These are phyloP conservation scores for Solanum corneliomulleri DNA, from an alignment of 257 asterid genomes.

Conservation along the genomic window DNA sequence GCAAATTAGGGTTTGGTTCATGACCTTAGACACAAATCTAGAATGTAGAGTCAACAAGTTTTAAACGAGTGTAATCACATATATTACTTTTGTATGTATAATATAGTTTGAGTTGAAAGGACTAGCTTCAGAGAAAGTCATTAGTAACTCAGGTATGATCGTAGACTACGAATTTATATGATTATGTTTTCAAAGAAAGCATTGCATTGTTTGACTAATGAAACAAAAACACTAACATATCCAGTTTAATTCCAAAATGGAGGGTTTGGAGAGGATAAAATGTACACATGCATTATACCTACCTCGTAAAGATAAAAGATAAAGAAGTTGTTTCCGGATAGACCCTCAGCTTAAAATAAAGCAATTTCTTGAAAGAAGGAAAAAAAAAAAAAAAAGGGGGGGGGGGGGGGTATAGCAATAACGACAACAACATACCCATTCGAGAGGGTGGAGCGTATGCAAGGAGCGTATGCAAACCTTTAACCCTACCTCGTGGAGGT, in stretches of 20 bases:
- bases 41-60: neutral
- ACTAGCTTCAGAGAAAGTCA: no score
- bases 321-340: neutral
- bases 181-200: neutral
- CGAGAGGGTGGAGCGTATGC: neutral
- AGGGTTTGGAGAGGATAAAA: no score
- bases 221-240: neutral
- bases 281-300: no score
- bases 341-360: neutral
- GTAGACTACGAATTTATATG: neutral
- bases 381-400: fast-evolving
- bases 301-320: neutral
- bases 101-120: neutral
- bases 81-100: neutral
- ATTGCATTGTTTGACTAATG: neutral
- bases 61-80: neutral
- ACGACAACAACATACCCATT: fast-evolving
- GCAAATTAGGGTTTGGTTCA: neutral
- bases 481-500: neutral
- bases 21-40: neutral
- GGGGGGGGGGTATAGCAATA: neutral
- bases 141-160: neutral
- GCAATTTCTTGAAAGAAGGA: no score
- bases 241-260: no score
- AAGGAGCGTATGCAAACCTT: neutral